phyloP scores from a whole-genome alignment of 2,329 filamentous ascomycete species.

The Fusarium sambucinum region DNA sequence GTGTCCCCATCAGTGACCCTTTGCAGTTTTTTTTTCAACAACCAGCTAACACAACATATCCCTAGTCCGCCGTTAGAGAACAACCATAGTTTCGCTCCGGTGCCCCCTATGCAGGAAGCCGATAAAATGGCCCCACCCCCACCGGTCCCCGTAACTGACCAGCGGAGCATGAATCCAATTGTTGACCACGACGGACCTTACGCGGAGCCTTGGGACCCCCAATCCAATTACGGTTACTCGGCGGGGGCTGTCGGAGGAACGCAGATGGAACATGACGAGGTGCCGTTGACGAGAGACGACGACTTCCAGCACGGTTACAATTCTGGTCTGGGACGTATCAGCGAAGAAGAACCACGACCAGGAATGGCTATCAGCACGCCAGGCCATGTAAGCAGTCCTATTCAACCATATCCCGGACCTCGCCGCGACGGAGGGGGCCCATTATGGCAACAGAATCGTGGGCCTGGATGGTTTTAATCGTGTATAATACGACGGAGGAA shows the following conservation, averaged over 20 bases:
- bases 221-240: conserved; percentile 34
- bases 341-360: conserved; percentile 50
- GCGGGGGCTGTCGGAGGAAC: conserved; percentile 41
- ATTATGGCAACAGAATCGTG: conserved; percentile 67
- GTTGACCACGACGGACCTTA: conserved; percentile 26
- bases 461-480: conserved; percentile 60
- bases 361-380: conserved; percentile 37
- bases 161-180: conserved; percentile 36
- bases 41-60: conserved; percentile 35
- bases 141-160: conserved; percentile 35
- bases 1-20: conserved; percentile 16
- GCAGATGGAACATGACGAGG: conserved; percentile 52
- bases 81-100: conserved; percentile 47
- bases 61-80: conserved; percentile 48
- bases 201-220: conserved; percentile 39
- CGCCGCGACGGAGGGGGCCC: conserved; percentile 54
- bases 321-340: conserved; percentile 55
- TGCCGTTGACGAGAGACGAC: conserved; percentile 58
- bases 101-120: conserved; percentile 47
- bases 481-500: conserved; percentile 10
- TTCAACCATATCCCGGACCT: conserved; percentile 40
- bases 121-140: conserved; percentile 39
- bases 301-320: conserved; percentile 60
- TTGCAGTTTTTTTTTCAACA: background rate
- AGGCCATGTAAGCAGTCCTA: conserved; percentile 33